Evolutionary conservation across 768 basidiomycete species (phyloP).

Genomic region (Lactarius akahatsu): DNA sequence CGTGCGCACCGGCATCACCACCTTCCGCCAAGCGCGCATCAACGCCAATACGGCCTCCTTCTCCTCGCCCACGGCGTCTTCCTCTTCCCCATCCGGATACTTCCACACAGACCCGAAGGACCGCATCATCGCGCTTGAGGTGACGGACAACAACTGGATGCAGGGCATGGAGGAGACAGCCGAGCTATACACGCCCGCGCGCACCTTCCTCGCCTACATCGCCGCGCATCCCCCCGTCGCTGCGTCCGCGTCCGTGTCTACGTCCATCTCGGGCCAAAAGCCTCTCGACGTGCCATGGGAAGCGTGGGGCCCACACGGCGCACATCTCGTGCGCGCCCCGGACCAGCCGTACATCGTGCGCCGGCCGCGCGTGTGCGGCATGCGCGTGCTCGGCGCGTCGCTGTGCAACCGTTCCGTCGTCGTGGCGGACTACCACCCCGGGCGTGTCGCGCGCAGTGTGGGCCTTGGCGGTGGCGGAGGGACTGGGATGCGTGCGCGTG

Average conservation of each 20-base stretch:
- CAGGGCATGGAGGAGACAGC: constrained; percentile 7
- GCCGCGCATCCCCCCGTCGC: constrained; percentile 4
- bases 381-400: constrained; percentile 20
- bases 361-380: constrained; percentile 13
- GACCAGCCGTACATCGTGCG: constrained; percentile 17
- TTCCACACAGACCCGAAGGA: constrained; percentile 19
- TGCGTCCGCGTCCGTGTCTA: background rate
- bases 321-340: constrained; percentile 12
- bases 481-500: background rate
- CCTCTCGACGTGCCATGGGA: constrained; percentile 18
- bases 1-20: constrained; percentile 13
- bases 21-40: constrained; percentile 11
- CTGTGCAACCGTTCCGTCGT: constrained; percentile 1
- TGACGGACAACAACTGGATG: constrained; percentile 18
- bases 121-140: constrained; percentile 17
- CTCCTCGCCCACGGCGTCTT: constrained; percentile 5
- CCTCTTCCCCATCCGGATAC: constrained; percentile 3
- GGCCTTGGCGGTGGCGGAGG: background rate
- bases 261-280: background rate
- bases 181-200: constrained; percentile 10
- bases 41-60: constrained; percentile 16
- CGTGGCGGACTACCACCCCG: constrained; percentile 18
- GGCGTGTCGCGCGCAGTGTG: constrained; percentile 9
- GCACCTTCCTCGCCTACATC: constrained; percentile 21
- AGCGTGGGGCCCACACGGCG: constrained; percentile 17